Evolutionary conservation across 1,139 yeast genomes (phyloP), one percentile per base, ranked within the genome.

Genomic region (Geotrichum histeridarum): DNA sequence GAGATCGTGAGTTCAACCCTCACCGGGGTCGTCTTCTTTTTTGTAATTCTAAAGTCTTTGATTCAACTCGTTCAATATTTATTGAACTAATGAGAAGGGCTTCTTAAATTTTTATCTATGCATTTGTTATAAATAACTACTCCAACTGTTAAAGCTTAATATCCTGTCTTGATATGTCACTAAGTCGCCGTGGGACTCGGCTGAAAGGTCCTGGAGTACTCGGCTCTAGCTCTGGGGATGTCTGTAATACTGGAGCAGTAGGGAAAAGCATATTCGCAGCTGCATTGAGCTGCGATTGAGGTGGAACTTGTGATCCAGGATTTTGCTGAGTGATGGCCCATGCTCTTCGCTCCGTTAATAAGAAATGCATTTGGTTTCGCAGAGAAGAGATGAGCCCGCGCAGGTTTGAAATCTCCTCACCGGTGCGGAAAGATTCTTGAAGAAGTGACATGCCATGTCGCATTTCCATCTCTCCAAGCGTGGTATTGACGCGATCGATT

Each of bases 281-380:
- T 18, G 41, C 32, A 22, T n/a, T 17, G 17, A 30, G 50, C 43
- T 46, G 54, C 31, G 42, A 38, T 48, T 27, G 51, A 35, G 44
- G 5, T 50, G 53, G 11, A n/a, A 32, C 27, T 50, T 33, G 37
- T 30, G 17, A 30, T 14, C 27, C 27, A 22, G 27, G 27, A 5
- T 22, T 22, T 33, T 51, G 51, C 18, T 48, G 55, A 33, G 33
- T 45, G 27, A 31, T 38, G 33, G 61, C 56, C 59, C 56, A 51
- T 15, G 48, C 50, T 27, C 69, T 56, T n/a, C 72, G 60, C 42
- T 69, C 73, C 12, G 68, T 58, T 31, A 67, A 56, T 17, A 70
- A 54, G 51, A 67, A 65, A 56, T 70, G 71, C 44, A 72, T 52
- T 56, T 72, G 75, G 42, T 72, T 72, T 2, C 74, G 64, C 27